These are phyloP conservation scores for Aspergillus fumigatus DNA, from an alignment of 2,329 filamentous ascomycete species.

Conservation along the genomic window DNA sequence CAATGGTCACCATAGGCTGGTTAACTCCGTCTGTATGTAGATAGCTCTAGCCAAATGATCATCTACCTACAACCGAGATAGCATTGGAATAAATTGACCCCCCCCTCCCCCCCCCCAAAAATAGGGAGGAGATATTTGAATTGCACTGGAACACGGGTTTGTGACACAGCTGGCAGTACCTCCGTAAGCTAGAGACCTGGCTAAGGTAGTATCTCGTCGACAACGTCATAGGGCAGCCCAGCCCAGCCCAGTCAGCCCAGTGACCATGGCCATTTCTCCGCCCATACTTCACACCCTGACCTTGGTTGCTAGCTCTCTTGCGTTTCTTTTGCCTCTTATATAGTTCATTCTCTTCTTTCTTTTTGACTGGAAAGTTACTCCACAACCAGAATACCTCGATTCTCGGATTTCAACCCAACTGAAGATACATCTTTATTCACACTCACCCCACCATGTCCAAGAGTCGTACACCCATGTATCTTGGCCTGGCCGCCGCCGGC, in stretches of 20 bases:
- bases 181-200: not conserved
- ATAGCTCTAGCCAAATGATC: not conserved
- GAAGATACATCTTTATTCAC: slow-evolving; percentile 5
- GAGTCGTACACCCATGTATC: slow-evolving; percentile 32
- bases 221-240: slow-evolving; percentile 16
- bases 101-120: too few relatives aligned
- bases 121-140: too few relatives aligned
- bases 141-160: not conserved
- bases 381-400: not conserved
- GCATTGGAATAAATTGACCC: not conserved
- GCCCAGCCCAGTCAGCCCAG: not conserved
- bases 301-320: not conserved
- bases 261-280: not conserved
- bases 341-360: not conserved
- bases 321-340: not conserved
- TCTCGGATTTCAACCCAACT: not conserved
- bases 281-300: not conserved
- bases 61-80: not conserved
- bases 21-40: not conserved
- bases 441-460: slow-evolving; percentile 28
- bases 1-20: not conserved
- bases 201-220: not conserved
- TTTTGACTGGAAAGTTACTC: not conserved
- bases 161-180: not conserved
- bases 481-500: slow-evolving; percentile 58